A percentile compares a stretch with the other conserved stretches of the same genome.
phyloP scores from a whole-genome alignment of 2,329 filamentous ascomycete genomes.

The Emericellopsis cladophorae region DNA sequence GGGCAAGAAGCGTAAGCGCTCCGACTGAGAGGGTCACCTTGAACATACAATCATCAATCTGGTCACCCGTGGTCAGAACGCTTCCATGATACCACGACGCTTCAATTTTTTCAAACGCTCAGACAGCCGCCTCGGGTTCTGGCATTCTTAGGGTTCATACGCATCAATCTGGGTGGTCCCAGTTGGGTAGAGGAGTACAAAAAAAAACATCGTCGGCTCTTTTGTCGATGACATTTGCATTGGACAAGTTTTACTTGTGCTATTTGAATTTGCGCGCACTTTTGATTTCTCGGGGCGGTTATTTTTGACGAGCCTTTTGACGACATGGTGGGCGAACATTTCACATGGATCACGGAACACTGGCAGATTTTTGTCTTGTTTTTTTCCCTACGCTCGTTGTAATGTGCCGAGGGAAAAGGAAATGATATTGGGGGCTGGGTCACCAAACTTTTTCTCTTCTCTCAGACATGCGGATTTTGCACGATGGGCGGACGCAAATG shows the following conservation, averaged over 20 bases:
- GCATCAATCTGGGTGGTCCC: not conserved
- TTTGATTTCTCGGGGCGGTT: no score
- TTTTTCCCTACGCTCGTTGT: slow-evolving; percentile 41
- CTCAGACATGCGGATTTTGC: slow-evolving; percentile 1
- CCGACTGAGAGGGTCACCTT: slow-evolving; percentile 33
- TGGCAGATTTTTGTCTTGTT: slow-evolving; percentile 18
- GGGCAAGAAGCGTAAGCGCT: slow-evolving; percentile 63
- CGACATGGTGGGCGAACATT: not conserved
- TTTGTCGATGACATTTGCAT: no score
- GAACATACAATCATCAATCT: not conserved
- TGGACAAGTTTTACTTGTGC: no score
- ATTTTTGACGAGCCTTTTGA: no score
- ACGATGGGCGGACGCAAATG: not conserved
- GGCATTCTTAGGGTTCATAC: slow-evolving; percentile 1
- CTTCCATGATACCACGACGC: slow-evolving; percentile 13
- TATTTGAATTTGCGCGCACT: no score
- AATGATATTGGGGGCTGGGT: not conserved
- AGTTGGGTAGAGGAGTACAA: slow-evolving; percentile 2
- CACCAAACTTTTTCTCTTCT: not conserved
- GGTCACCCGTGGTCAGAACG: no score
- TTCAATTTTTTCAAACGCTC: slow-evolving; percentile 3
- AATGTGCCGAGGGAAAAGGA: slow-evolving; percentile 26
- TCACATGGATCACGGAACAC: slow-evolving; percentile 6
- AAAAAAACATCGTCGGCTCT: not conserved
- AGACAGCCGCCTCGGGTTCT: not conserved